These are phyloP conservation scores for Venustampulla echinocandica DNA, from an alignment of 495 filamentous ascomycete genomes.

Conservation along the genomic window DNA sequence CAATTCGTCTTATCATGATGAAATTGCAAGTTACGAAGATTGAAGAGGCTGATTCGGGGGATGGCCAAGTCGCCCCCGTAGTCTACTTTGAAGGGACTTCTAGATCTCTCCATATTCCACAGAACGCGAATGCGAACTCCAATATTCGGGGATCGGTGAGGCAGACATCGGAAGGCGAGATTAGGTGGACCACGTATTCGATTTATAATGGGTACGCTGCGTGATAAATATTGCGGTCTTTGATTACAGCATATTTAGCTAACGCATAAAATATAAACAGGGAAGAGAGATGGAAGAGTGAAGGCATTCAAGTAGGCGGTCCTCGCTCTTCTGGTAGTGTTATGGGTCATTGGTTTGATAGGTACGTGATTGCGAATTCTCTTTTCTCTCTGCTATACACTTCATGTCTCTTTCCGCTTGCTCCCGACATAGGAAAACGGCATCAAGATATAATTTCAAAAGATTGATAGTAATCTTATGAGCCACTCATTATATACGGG, in stretches of 20 bases:
- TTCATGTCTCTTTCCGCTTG: background rate
- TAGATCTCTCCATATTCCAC: constrained; percentile 42
- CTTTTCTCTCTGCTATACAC: background rate
- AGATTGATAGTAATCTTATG: background rate
- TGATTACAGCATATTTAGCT: no score
- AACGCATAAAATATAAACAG: constrained; percentile 5
- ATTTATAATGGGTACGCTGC: constrained; percentile 40
- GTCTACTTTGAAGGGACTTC: constrained; percentile 51
- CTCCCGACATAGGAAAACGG: background rate
- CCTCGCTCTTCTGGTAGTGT: constrained; percentile 47
- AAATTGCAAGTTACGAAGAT: constrained; percentile 44
- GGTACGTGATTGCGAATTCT: constrained; percentile 29
- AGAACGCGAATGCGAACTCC: constrained; percentile 55
- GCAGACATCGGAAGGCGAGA: constrained; percentile 52
- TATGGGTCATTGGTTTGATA: constrained; percentile 60
- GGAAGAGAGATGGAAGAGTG: constrained; percentile 55
- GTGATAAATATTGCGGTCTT: background rate
- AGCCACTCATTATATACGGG: no score
- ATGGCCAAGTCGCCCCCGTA: constrained; percentile 44
- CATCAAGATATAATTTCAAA: background rate
- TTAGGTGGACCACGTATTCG: constrained; percentile 57
- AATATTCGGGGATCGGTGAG: constrained; percentile 42
- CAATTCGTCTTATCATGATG: constrained; percentile 56
- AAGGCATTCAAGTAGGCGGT: constrained; percentile 58
- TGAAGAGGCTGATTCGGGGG: constrained; percentile 39